These are phyloP conservation scores for Aspergillus oerlinghausenensis DNA, from an alignment of 2,329 filamentous ascomycete species.

Conservation along the genomic window DNA sequence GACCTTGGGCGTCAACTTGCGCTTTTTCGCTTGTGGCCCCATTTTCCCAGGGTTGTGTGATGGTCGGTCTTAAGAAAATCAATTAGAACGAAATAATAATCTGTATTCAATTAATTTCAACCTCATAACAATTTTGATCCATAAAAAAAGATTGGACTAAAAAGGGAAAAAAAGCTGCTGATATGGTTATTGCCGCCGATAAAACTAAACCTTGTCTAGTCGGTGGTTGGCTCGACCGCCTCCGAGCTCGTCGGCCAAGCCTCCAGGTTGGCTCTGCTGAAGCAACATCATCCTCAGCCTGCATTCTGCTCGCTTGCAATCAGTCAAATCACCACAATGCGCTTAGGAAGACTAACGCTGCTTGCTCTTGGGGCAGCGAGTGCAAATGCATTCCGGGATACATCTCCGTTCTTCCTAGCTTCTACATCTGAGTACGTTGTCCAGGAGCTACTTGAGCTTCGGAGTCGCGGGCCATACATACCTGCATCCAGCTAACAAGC, in stretches of 20 bases:
- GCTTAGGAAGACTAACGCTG: constrained; percentile 39
- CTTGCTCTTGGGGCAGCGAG: constrained; percentile 53
- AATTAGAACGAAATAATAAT: neutral
- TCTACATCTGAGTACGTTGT: constrained; percentile 71
- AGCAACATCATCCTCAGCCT: constrained; percentile 14
- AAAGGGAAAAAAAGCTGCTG: constrained; percentile 1
- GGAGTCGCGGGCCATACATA: neutral
- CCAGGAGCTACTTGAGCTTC: constrained; percentile 4
- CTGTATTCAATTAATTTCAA: neutral
- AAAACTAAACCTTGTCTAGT: constrained; percentile 25
- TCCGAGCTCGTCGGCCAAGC: constrained; percentile 25
- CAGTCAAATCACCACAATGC: constrained; percentile 34
- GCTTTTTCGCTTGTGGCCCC: constrained; percentile 60
- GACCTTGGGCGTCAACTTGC: constrained; percentile 56
- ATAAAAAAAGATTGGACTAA: constrained; percentile 5
- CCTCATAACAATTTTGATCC: constrained; percentile 15
- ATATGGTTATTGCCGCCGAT: constrained; percentile 3
- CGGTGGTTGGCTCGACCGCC: constrained; percentile 32
- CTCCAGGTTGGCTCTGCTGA: constrained; percentile 14
- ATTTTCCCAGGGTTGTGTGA: constrained; percentile 31
- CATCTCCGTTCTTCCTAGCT: constrained; percentile 83
- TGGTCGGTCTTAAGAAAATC: neutral
- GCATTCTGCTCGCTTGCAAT: constrained; percentile 9
- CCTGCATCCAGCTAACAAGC: constrained; percentile 21
- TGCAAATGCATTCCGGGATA: constrained; percentile 72